Percentiles rank a stretch among this genome's conserved stretches.
phyloP scores from a whole-genome alignment of 2,329 filamentous ascomycete genomes.

The Colletotrichum noveboracense region DNA sequence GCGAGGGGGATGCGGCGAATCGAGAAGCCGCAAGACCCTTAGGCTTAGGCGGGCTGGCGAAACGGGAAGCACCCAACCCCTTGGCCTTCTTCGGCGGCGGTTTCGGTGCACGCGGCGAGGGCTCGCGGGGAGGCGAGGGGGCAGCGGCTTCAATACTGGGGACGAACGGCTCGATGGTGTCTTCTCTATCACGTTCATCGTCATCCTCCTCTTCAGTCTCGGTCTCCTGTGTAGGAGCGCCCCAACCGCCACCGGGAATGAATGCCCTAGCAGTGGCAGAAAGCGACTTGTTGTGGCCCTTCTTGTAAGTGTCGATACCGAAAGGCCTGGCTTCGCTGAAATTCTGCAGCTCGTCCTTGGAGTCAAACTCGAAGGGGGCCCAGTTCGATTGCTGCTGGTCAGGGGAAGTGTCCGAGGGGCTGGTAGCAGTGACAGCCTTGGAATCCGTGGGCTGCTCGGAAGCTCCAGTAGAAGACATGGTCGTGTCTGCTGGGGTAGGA shows the following conservation, averaged over 20 bases:
- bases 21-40: conserved; percentile 49
- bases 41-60: conserved; percentile 46
- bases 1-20: conserved; percentile 47
- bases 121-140: neutral
- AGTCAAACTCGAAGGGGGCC: conserved; percentile 67
- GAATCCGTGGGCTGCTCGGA: conserved; percentile 58
- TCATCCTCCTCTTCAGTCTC: conserved; percentile 24
- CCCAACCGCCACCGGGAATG: conserved; percentile 45
- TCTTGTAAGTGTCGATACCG: conserved; percentile 47
- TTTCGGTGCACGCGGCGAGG: conserved; percentile 24
- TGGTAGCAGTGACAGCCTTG: conserved; percentile 52
- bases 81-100: conserved; percentile 31
- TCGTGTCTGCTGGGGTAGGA: conserved; percentile 51
- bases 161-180: conserved; percentile 19
- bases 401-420: conserved; percentile 58
- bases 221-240: neutral
- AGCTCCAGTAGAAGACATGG: conserved; percentile 57
- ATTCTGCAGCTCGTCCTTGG: conserved; percentile 48
- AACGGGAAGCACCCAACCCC: conserved; percentile 53
- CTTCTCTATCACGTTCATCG: conserved; percentile 21
- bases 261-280: conserved; percentile 78
- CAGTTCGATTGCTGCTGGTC: conserved; percentile 56
- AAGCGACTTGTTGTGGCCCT: conserved; percentile 59
- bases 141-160: neutral
- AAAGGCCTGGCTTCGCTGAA: conserved; percentile 60